A percentile compares a stretch with the other conserved stretches of the same genome.
Conservation (phyloP, 1,284 basidiomycete species). For the Cryptococcus neoformans region DNA sequence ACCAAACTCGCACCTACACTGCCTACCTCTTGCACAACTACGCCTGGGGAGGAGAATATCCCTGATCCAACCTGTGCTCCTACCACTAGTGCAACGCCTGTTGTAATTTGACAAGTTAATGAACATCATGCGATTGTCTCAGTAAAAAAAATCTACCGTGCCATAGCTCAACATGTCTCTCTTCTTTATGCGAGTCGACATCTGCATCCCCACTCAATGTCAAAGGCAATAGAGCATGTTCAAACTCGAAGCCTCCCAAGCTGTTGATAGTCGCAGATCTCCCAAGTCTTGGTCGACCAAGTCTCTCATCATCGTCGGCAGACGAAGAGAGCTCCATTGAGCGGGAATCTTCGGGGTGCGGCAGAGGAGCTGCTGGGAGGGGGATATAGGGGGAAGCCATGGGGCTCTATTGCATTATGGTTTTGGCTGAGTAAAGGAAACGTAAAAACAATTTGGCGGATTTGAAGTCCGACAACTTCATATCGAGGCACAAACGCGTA, state of each 20-base stretch:
- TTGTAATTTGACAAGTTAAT: too few species aligned
- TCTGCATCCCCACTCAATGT: conserved; percentile 65
- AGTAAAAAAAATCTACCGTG: background rate
- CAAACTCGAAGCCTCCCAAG: conserved; percentile 65
- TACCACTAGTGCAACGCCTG: conserved; percentile 78
- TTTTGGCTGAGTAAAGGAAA: too few species aligned
- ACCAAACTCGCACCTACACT: conserved; percentile 77
- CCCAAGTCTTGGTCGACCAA: background rate
- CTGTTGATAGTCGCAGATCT: conserved; percentile 64
- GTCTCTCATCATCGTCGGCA: too few species aligned
- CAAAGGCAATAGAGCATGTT: conserved; percentile 70
- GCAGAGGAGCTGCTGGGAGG: too few species aligned
- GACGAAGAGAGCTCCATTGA: too few species aligned
- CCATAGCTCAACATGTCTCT: conserved; percentile 49
- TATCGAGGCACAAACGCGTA: background rate
- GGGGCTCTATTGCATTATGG: too few species aligned
- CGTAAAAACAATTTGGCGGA: too few species aligned
- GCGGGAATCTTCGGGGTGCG: too few species aligned
- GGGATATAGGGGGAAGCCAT: too few species aligned
- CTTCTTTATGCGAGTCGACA: conserved; percentile 47
- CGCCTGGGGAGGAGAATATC: conserved; percentile 87
- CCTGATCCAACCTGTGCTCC: conserved; percentile 88
- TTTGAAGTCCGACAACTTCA: too few species aligned
- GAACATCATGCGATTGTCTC: too few species aligned
- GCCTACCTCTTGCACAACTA: conserved; percentile 81